Evolutionary conservation across 345 rosid genomes (phyloP), one percentile per base, ranked within the genome.

Genomic region (Litchi chinensis): DNA sequence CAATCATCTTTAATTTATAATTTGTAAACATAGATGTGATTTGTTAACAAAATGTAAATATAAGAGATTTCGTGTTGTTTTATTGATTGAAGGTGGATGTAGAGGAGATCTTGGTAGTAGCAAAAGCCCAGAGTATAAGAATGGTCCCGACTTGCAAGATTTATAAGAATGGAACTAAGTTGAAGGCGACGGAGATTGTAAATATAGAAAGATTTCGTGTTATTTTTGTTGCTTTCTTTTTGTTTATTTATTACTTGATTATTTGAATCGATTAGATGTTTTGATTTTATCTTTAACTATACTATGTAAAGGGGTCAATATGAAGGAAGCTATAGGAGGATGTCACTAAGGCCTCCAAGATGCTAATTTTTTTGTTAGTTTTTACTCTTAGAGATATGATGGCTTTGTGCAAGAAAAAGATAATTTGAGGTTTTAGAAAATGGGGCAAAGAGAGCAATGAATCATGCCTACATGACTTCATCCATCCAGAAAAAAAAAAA

Each of bases 91-190:
- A 93, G 96, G 96, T 93, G 80, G 93, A 93, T 50, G 88, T 89
- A 43, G 96, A 88, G 43, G 86, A 83, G n/a, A n/a, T n/a, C 83
- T 72, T 85, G 80, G 84, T 84, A 68, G 81, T 91, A 78, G 94
- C 90, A n/a, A 91, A 80, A 82, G 86, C 90, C 0, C 93, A 91
- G 87, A 82, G 85, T 52, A 88, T 93, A 80, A 90, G 89, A 87
- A 90, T 68, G 62, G 90, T 89, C 40, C 98, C 94, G 12, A 90
- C 98, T 10, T 93, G 90, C 85, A 91, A 86, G 85, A 89, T 93
- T 37, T 91, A 91, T 82, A 93, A 89, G 85, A 84, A 89, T 0
- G 91, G 98, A 52, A 85, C 79, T 44, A 85, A 87, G 75, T 83
- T 91, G 85, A 90, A 91, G 91, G 84, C 90, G 85, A 90, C 90